Evolutionary conservation across 2,329 filamentous ascomycete genomes (phyloP), one percentile per base, ranked within the genome.

Genomic region (Cephalotrichum gorgonifer): DNA sequence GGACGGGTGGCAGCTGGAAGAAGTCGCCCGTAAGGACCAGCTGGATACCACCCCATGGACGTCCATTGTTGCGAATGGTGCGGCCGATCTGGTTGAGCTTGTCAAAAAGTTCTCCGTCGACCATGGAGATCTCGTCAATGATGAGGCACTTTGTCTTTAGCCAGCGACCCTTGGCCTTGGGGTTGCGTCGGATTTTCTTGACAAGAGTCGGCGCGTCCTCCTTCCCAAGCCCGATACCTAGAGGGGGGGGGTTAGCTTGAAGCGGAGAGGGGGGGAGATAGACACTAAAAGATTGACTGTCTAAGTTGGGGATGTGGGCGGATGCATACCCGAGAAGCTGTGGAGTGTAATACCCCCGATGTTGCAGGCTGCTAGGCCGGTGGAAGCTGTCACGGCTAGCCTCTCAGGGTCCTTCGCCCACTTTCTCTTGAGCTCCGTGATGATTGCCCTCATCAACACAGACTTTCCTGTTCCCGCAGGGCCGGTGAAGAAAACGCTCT

Each of bases 381-480:
- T 98, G 1, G 93, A 98, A 7, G 93, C 93, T 1, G 93, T 97
- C 25, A 98, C 86, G 5, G 91, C 91, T 41, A 98, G 78, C 50
- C 87, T 78, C 61, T 96, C 93, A 1, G 85, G 81, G 55, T 95
- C 88, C 45, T 78, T 76, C 3, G 68, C 70, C 63, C 85, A 85
- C 60, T 94, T 96, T 54, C 79, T 79, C 52, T 85, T 86, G 46
- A 98, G 63, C 4, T 86, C 81, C 5, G 78, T 70, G 57, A 98
- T 97, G 52, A 97, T 95, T 55, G 94, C 83, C 54, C 90, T 80
- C 76, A 98, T 88, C 50, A 98, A 69, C 4, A 98, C 91, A 1
- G 93, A 98, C 72, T 98, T 98, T 64, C 93, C 93, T 4, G 93
- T 96, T 73, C 85, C 89, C 51, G 93, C 93, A 51, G 93, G 95